Conservation (phyloP, 805 yeast species). For the Tetrapisispora iriomotensis region DNA sequence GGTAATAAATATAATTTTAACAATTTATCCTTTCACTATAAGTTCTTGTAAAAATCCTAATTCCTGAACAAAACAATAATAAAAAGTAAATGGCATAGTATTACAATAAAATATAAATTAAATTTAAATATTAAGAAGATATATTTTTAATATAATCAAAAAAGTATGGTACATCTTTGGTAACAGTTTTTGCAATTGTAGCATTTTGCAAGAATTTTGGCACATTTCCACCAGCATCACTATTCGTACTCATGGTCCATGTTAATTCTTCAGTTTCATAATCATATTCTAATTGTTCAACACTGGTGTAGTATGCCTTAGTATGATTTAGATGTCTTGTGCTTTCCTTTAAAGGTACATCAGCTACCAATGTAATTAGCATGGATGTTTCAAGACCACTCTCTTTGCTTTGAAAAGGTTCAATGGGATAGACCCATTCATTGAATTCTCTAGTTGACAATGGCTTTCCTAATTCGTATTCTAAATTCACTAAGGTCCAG, state of each 20-base stretch:
- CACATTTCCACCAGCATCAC: constrained; percentile 34
- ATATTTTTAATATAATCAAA: constrained; percentile 9
- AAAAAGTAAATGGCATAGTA: no score
- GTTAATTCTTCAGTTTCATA: constrained; percentile 11
- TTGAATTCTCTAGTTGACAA: constrained; percentile 31
- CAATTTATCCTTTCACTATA: no score
- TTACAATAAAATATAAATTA: no score
- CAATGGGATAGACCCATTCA: constrained; percentile 28
- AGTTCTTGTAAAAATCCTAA: no score
- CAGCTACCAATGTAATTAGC: constrained; percentile 30
- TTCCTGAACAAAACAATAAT: no score
- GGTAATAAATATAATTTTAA: no score
- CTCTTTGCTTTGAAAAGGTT: constrained; percentile 11
- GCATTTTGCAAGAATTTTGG: constrained; percentile 34
- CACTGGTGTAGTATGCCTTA: constrained; percentile 29
- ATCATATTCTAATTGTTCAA: constrained; percentile 27
- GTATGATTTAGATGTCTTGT: constrained; percentile 17
- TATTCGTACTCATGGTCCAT: constrained; percentile 33
- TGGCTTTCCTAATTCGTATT: constrained; percentile 32
- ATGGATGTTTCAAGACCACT: constrained; percentile 20
- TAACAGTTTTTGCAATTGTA: constrained; percentile 32
- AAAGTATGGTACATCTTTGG: constrained; percentile 33
- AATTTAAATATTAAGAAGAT: not conserved
- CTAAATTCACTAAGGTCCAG: constrained; percentile 28
- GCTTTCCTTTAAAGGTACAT: constrained; percentile 14